Evolutionary conservation across 805 yeast species (phyloP).

Genomic region (Starmerella stigmatis): DNA sequence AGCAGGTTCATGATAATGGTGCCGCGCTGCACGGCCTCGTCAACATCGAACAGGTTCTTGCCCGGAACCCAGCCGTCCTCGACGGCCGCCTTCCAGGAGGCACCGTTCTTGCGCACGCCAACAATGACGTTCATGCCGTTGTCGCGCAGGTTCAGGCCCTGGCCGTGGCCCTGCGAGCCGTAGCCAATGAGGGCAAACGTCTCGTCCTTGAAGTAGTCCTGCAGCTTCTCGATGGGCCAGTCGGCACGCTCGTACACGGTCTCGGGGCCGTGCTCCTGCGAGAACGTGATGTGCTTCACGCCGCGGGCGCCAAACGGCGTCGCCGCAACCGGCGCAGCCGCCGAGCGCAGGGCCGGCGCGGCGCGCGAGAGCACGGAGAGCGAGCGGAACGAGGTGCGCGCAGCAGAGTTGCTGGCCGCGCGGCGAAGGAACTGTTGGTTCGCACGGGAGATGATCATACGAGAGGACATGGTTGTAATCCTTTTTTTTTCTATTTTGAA

Average conservation of each 20-base stretch:
- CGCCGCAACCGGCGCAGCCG: slow-evolving; percentile 11
- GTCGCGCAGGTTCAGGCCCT: slow-evolving; percentile 98
- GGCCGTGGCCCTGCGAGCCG: slow-evolving; percentile 99
- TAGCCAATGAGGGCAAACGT: slow-evolving; percentile 96
- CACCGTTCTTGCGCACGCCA: slow-evolving; percentile 98
- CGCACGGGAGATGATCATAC: slow-evolving; percentile 26
- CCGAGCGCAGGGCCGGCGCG: slow-evolving; percentile 29
- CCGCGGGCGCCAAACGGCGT: slow-evolving; percentile 67
- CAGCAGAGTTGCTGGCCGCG: slow-evolving; percentile 32
- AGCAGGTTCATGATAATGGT: slow-evolving; percentile 93
- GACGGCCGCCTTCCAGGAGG: slow-evolving; percentile 98
- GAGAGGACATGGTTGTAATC: slow-evolving; percentile 24
- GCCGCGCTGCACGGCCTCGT: slow-evolving; percentile 87
- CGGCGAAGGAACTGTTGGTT: slow-evolving; percentile 32
- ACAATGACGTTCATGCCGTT: slow-evolving; percentile 94
- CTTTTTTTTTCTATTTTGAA: neutral
- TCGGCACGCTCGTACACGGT: slow-evolving; percentile 96
- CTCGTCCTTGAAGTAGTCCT: slow-evolving; percentile 94
- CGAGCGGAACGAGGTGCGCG: slow-evolving; percentile 47
- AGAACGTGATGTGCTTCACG: slow-evolving; percentile 91
- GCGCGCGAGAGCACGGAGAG: slow-evolving; percentile 40
- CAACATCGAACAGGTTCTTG: slow-evolving; percentile 88
- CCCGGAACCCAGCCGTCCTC: slow-evolving; percentile 99
- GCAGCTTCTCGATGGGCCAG: slow-evolving; percentile 97
- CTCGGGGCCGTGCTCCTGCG: slow-evolving; percentile 70